Conservation (phyloP, 225 moss, liverwort and hornwort species). For the Asterella californica region DNA sequence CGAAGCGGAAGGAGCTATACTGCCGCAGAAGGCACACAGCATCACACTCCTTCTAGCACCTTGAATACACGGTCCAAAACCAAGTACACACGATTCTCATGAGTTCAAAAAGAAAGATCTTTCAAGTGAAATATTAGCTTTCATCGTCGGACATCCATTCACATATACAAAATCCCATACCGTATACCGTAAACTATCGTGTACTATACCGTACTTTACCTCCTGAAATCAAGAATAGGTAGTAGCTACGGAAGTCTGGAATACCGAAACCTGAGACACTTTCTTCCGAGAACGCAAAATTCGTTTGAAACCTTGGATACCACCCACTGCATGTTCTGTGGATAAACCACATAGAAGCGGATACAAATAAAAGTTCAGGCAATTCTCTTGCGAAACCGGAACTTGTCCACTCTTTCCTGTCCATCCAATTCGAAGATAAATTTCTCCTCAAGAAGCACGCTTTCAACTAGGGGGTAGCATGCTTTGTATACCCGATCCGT, state of each 20-base stretch:
- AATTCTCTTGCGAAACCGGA: slow-evolving; percentile 13
- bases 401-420: slow-evolving; percentile 9
- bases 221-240: not conserved
- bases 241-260: not conserved
- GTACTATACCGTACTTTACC: not conserved
- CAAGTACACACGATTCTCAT: no score
- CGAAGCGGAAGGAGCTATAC: no score
- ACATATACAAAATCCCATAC: not conserved
- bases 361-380: slow-evolving; percentile 10
- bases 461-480: slow-evolving; percentile 5
- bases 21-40: no score
- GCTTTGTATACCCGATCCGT: not conserved
- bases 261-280: not conserved
- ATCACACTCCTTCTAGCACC: no score
- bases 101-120: no score
- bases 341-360: slow-evolving; percentile 13
- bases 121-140: not conserved
- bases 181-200: not conserved
- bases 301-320: not conserved
- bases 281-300: not conserved
- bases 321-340: slow-evolving; percentile 12
- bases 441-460: slow-evolving; percentile 23
- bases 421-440: slow-evolving; percentile 11
- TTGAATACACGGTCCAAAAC: no score
- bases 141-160: not conserved